Conservation (phyloP, 371 early-diverging fungal genomes). For the Capniomyces stellatus region DNA sequence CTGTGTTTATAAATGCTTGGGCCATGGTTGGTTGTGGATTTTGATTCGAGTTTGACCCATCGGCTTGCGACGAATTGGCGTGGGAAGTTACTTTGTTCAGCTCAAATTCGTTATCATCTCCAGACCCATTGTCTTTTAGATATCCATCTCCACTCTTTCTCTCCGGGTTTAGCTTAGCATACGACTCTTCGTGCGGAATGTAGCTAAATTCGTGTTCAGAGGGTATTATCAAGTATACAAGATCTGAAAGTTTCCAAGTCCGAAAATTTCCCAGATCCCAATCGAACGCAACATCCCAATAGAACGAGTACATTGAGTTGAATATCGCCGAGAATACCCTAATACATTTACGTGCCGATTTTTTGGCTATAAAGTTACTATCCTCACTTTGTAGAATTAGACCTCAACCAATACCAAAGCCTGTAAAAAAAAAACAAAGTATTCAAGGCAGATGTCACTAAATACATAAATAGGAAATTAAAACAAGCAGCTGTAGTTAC, state of each 20-base stretch:
- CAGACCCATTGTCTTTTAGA: too few relatives aligned
- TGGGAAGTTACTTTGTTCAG: not conserved
- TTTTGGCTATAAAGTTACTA: not conserved
- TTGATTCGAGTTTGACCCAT: not conserved
- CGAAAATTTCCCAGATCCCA: constrained; percentile 49
- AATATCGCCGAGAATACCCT: constrained; percentile 33
- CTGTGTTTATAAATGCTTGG: too few relatives aligned
- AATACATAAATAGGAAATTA: not conserved
- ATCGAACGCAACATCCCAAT: constrained; percentile 87
- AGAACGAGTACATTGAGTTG: constrained; percentile 80
- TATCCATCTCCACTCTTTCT: too few relatives aligned
- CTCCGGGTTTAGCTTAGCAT: too few relatives aligned
- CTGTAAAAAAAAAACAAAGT: not conserved
- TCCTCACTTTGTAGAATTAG: not conserved
- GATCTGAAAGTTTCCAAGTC: constrained; percentile 13
- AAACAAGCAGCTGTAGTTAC: too few relatives aligned
- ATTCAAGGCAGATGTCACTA: not conserved
- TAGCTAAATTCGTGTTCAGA: too few relatives aligned
- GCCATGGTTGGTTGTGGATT: constrained; percentile 1
- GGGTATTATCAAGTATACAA: constrained; percentile 2
- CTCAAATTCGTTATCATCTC: not conserved
- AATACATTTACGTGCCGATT: constrained; percentile 6
- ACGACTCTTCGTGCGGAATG: too few relatives aligned
- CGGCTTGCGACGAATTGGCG: constrained; percentile 1
- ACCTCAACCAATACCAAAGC: not conserved